phyloP scores from a whole-genome alignment of 345 rosid genomes.

The Carallia brachiata region DNA sequence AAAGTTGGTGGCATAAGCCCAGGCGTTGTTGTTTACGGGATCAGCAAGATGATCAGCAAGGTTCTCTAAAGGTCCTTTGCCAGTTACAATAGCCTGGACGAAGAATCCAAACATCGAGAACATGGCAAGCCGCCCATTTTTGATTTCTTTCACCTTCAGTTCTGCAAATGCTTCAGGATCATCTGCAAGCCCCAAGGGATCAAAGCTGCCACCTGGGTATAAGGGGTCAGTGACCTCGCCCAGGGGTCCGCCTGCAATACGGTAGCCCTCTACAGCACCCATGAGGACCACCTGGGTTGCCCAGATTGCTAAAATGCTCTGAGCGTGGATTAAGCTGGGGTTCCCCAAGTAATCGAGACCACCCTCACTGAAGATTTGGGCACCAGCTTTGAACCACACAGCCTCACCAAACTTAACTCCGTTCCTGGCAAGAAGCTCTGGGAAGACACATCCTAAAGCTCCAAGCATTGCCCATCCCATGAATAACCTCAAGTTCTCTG shows the following conservation, averaged over 20 bases:
- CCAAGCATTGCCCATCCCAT: constrained; percentile 52
- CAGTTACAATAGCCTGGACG: constrained; percentile 51
- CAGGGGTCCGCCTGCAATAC: constrained; percentile 47
- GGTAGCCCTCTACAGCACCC: constrained; percentile 52
- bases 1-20: constrained; percentile 52
- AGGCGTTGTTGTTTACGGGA: constrained; percentile 51
- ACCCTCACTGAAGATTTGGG: constrained; percentile 45
- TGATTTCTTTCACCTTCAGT: constrained; percentile 45
- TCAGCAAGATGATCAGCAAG: constrained; percentile 41
- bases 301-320: constrained; percentile 50
- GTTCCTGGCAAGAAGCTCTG: constrained; percentile 42
- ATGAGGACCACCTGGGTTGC: constrained; percentile 42
- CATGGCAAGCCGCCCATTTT: constrained; percentile 47
- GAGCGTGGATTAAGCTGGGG: constrained; percentile 47
- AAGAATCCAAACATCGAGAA: constrained; percentile 55
- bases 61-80: constrained; percentile 46
- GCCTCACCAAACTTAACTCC: constrained; percentile 54
- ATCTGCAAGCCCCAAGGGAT: constrained; percentile 49
- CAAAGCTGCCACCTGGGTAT: constrained; percentile 52
- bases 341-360: constrained; percentile 46
- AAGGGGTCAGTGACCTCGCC: constrained; percentile 45
- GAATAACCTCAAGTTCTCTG: constrained; percentile 50
- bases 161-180: constrained; percentile 49
- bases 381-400: constrained; percentile 51
- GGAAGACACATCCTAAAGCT: constrained; percentile 48